phyloP scores from a whole-genome alignment of 306 rosid genomes.

The Dryas octopetala region DNA sequence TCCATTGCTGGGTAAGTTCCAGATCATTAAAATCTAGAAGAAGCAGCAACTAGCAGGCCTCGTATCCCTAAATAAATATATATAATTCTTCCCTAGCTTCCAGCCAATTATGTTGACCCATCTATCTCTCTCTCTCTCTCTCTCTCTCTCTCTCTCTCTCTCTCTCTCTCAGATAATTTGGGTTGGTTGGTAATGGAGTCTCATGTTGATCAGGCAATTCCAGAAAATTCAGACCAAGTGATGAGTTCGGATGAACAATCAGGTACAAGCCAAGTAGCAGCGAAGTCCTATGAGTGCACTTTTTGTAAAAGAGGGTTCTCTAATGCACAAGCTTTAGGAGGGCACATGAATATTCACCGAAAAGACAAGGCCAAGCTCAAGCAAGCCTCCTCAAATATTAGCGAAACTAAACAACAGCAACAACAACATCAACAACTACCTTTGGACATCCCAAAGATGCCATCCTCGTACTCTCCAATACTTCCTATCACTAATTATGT shows the following conservation, averaged over 20 bases:
- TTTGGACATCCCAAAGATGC: slow-evolving; percentile 32
- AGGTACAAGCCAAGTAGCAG: slow-evolving; percentile 21
- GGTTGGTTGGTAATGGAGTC: slow-evolving; percentile 16
- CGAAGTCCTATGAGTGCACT: slow-evolving; percentile 67
- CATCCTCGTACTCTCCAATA: slow-evolving; percentile 18
- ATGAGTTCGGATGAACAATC: slow-evolving; percentile 26
- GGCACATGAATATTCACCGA: slow-evolving; percentile 88
- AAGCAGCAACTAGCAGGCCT: slow-evolving; percentile 16
- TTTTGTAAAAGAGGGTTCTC: slow-evolving; percentile 85
- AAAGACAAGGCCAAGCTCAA: slow-evolving; percentile 77
- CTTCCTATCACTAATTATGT: background rate
- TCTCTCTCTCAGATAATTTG: background rate
- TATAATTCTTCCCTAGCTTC: slow-evolving; percentile 11
- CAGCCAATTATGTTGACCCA: slow-evolving; percentile 12
- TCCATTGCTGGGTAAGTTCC: slow-evolving; percentile 11
- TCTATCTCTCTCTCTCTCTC: background rate
- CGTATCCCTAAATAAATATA: slow-evolving; percentile 14
- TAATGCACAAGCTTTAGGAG: slow-evolving; percentile 93
- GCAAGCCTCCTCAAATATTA: slow-evolving; percentile 26
- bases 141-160: background rate
- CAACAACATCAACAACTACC: background rate
- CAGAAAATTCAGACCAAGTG: slow-evolving; percentile 20
- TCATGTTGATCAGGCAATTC: slow-evolving; percentile 8
- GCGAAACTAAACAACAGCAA: slow-evolving; percentile 9
- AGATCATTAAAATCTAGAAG: slow-evolving; percentile 14